These are phyloP conservation scores for Ophiostoma perfectum DNA, from an alignment of 2,329 filamentous ascomycete species.

Conservation along the genomic window DNA sequence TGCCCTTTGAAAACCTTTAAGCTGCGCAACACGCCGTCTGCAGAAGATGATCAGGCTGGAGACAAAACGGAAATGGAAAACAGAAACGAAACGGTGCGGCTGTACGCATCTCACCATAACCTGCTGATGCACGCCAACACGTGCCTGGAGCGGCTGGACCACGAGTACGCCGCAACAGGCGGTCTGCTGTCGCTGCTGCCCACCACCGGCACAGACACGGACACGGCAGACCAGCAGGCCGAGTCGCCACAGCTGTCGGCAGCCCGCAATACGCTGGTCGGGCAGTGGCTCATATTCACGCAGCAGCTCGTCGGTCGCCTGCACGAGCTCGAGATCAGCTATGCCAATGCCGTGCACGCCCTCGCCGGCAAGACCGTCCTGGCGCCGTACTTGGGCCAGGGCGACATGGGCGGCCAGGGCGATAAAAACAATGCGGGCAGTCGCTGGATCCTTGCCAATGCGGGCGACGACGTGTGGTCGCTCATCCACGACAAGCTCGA, in stretches of 20 bases:
- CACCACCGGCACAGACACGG: constrained; percentile 21
- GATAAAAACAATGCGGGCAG: background rate
- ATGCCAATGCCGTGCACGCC: constrained; percentile 47
- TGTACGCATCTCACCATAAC: constrained; percentile 44
- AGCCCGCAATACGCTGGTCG: constrained; percentile 49
- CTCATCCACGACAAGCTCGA: constrained; percentile 46
- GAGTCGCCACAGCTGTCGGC: constrained; percentile 25
- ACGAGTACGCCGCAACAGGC: constrained; percentile 52
- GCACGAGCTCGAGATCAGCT: constrained; percentile 52
- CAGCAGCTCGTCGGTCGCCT: constrained; percentile 50
- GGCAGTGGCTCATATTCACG: constrained; percentile 52
- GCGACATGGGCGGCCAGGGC: background rate
- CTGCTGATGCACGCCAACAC: constrained; percentile 55
- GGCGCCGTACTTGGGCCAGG: constrained; percentile 30
- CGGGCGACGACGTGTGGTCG: constrained; percentile 46
- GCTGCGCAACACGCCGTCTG: constrained; percentile 22
- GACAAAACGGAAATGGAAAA: background rate
- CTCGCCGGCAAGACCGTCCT: constrained; percentile 47
- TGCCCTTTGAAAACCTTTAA: constrained; percentile 40
- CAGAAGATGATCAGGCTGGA: constrained; percentile 23
- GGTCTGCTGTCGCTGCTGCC: constrained; percentile 53
- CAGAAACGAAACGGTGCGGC: constrained; percentile 27
- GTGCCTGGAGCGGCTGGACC: constrained; percentile 55
- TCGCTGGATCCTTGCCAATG: constrained; percentile 51
- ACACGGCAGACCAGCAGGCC: constrained; percentile 27